Percentiles rank a stretch among this genome's conserved stretches.
Conservation (phyloP, 176 grass and related monocot genomes). For the Cenchrus americanus region DNA sequence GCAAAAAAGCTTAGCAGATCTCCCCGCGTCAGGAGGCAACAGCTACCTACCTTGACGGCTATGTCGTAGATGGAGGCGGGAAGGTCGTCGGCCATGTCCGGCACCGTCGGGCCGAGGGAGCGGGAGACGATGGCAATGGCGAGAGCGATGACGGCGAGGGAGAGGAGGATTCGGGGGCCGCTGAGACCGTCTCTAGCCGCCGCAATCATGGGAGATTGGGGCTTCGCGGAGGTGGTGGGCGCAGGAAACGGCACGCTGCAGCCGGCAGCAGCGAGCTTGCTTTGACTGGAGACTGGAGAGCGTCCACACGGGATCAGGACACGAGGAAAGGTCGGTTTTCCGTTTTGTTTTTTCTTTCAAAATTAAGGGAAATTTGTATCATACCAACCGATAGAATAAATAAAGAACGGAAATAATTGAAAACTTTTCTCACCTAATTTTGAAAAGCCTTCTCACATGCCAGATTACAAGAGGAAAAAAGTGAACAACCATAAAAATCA, state of each 20-base stretch:
- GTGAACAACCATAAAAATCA: too few relatives aligned
- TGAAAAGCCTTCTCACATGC: too few relatives aligned
- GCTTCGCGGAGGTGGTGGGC: neutral
- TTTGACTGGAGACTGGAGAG: neutral
- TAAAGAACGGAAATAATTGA: too few relatives aligned
- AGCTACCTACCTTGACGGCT: slow-evolving; percentile 46
- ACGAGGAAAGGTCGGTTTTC: too few relatives aligned
- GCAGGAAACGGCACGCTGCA: neutral
- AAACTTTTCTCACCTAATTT: too few relatives aligned
- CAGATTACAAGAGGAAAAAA: too few relatives aligned
- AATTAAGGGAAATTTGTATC: too few relatives aligned
- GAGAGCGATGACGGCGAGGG: slow-evolving; percentile 12
- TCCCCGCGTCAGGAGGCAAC: neutral
- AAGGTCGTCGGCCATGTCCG: slow-evolving; percentile 51
- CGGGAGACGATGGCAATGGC: slow-evolving; percentile 9
- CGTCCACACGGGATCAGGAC: too few relatives aligned
- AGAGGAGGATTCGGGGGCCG: neutral
- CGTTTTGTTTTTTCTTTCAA: too few relatives aligned
- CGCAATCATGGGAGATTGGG: neutral
- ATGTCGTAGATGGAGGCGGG: slow-evolving; percentile 58
- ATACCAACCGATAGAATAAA: too few relatives aligned
- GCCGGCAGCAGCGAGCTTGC: neutral
- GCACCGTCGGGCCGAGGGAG: neutral
- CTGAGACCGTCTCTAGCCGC: neutral
- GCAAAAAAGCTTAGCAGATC: neutral